Conservation (phyloP, 2,329 filamentous ascomycete species). For the Pleomassaria siparia region DNA sequence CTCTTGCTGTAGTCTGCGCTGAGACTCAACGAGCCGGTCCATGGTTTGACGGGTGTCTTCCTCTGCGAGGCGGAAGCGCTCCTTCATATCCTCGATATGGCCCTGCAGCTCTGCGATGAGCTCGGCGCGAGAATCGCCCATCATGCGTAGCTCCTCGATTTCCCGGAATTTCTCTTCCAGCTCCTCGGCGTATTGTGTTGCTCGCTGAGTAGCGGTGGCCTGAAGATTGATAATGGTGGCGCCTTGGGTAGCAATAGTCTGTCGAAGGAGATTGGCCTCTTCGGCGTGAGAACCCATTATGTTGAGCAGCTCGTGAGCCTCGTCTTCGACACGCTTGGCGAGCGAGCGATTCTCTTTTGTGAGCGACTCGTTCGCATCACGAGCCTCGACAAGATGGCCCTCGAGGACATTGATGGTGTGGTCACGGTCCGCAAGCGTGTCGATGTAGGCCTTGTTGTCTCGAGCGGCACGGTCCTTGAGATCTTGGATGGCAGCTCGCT, state of each 20-base stretch:
- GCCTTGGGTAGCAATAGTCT: constrained; percentile 41
- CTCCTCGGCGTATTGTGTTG: constrained; percentile 24
- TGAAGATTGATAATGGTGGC: constrained; percentile 42
- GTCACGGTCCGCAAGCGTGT: constrained; percentile 22
- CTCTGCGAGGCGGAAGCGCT: constrained; percentile 28
- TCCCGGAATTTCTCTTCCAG: constrained; percentile 30
- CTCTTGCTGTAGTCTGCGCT: constrained; percentile 31
- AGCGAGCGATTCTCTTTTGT: constrained; percentile 30
- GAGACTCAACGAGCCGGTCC: constrained; percentile 28
- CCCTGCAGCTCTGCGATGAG: constrained; percentile 34
- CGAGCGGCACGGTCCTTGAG: constrained; percentile 31
- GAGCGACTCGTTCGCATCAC: constrained; percentile 28
- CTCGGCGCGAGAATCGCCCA: constrained; percentile 36
- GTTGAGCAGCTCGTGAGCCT: constrained; percentile 33
- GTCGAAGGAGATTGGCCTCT: constrained; percentile 39
- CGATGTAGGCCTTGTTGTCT: constrained; percentile 23
- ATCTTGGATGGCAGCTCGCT: constrained; percentile 42
- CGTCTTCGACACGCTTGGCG: constrained; percentile 29
- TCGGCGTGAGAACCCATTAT: constrained; percentile 28
- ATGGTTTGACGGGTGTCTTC: constrained; percentile 35
- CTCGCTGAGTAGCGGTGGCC: constrained; percentile 22
- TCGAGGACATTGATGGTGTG: constrained; percentile 22
- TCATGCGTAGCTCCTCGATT: constrained; percentile 36
- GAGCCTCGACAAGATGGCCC: constrained; percentile 19
- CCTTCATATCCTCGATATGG: constrained; percentile 36